Evolutionary conservation across 2,329 filamentous ascomycete species (phyloP).

Genomic region (Epichloe gansuensis): DNA sequence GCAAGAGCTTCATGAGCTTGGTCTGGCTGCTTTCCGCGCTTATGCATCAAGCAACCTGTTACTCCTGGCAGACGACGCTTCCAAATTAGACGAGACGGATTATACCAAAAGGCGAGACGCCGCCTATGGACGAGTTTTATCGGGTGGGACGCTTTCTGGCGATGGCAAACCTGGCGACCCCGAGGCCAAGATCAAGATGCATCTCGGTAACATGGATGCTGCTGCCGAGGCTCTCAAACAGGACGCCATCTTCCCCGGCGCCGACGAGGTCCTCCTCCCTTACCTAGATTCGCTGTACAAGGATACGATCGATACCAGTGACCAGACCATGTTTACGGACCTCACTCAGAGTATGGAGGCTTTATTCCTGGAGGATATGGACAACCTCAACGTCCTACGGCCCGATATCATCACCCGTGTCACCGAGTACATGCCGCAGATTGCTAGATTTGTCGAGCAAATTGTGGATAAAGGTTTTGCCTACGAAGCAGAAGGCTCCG

Average conservation of each 20-base stretch:
- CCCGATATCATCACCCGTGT: slow-evolving; percentile 77
- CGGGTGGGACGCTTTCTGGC: slow-evolving; percentile 41
- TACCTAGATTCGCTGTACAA: slow-evolving; percentile 64
- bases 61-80: slow-evolving; percentile 31
- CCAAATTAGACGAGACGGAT: slow-evolving; percentile 34
- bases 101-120: slow-evolving; percentile 37
- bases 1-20: slow-evolving; percentile 33
- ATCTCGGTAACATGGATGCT: slow-evolving; percentile 51
- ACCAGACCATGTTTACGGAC: slow-evolving; percentile 68
- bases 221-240: slow-evolving; percentile 36
- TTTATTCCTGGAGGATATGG: slow-evolving; percentile 83
- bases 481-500: slow-evolving; percentile 70
- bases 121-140: slow-evolving; percentile 40
- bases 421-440: slow-evolving; percentile 84
- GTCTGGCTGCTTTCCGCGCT: slow-evolving; percentile 38
- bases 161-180: slow-evolving; percentile 56
- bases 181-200: slow-evolving; percentile 84
- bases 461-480: slow-evolving; percentile 79
- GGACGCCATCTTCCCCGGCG: slow-evolving; percentile 39
- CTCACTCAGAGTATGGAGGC: slow-evolving; percentile 76
- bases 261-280: slow-evolving; percentile 59
- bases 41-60: slow-evolving; percentile 45
- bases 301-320: slow-evolving; percentile 46
- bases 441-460: slow-evolving; percentile 70
- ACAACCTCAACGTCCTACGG: slow-evolving; percentile 67